A percentile compares a stretch with the other conserved stretches of the same genome.
Evolutionary conservation across 192 early-diverging fungal species (phyloP).

Genomic region (Backusella morwellensis): DNA sequence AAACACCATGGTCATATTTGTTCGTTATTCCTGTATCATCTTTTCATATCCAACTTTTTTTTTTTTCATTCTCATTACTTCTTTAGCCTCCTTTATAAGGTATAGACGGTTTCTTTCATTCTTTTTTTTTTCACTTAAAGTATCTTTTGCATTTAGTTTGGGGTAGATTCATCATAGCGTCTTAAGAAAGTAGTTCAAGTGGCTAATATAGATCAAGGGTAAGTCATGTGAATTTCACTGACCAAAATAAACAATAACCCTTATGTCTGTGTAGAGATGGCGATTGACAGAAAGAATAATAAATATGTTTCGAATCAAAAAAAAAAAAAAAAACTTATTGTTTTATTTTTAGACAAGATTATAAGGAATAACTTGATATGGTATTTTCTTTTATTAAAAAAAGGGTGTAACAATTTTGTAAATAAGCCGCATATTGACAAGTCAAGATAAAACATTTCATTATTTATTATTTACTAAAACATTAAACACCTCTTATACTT

Average conservation of each 20-base stretch:
- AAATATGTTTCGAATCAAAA: neutral
- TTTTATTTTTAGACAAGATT: neutral
- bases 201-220: neutral
- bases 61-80: neutral
- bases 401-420: neutral
- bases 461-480: neutral
- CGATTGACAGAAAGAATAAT: neutral
- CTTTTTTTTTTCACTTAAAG: neutral
- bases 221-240: conserved; percentile 1
- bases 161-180: neutral
- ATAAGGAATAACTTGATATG: neutral
- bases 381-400: neutral
- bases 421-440: neutral
- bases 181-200: neutral
- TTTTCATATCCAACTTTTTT: neutral
- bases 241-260: neutral
- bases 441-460: neutral
- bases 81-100: neutral
- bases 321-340: neutral
- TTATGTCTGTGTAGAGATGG: neutral
- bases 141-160: neutral
- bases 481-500: conserved; percentile 4
- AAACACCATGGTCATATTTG: neutral
- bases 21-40: neutral
- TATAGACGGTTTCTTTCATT: neutral